Evolutionary conservation across 305 asterid genomes (phyloP).

Genomic region (Caryopteris hybrid): DNA sequence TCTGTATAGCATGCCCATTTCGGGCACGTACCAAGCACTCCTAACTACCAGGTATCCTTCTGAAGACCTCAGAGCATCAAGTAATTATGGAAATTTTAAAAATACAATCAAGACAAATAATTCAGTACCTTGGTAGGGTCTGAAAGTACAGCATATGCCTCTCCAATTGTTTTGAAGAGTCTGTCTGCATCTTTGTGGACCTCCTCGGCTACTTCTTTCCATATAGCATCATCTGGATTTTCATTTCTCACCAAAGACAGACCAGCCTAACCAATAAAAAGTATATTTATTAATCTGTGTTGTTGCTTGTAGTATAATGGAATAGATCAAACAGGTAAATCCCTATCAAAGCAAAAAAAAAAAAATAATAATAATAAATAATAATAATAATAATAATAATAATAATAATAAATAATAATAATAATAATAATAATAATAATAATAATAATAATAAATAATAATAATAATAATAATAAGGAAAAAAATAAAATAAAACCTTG

Average conservation of each 20-base stretch:
- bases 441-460: no score
- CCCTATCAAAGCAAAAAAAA: slow-evolving; percentile 15
- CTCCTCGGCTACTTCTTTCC: slow-evolving; percentile 87
- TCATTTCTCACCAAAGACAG: slow-evolving; percentile 78
- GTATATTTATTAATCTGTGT: background rate
- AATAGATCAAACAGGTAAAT: slow-evolving; percentile 6
- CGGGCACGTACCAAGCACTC: background rate
- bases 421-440: no score
- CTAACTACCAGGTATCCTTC: slow-evolving; percentile 13
- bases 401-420: no score
- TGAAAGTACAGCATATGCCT: slow-evolving; percentile 95
- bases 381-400: no score
- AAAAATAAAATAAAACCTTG: slow-evolving; percentile 78
- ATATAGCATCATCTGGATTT: slow-evolving; percentile 64
- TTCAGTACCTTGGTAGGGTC: slow-evolving; percentile 74
- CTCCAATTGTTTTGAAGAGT: slow-evolving; percentile 94
- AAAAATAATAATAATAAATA: background rate
- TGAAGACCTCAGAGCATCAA: background rate
- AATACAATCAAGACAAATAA: slow-evolving; percentile 9
- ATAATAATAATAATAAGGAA: no score
- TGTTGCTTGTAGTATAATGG: slow-evolving; percentile 4
- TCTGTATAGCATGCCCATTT: background rate
- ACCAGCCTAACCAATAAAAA: slow-evolving; percentile 59
- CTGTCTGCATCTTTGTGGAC: slow-evolving; percentile 85
- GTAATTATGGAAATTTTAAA: slow-evolving; percentile 6